A percentile compares a stretch with the other conserved stretches of the same genome.
Conservation (phyloP, 257 asterid genomes). For the Asclepias syriaca region DNA sequence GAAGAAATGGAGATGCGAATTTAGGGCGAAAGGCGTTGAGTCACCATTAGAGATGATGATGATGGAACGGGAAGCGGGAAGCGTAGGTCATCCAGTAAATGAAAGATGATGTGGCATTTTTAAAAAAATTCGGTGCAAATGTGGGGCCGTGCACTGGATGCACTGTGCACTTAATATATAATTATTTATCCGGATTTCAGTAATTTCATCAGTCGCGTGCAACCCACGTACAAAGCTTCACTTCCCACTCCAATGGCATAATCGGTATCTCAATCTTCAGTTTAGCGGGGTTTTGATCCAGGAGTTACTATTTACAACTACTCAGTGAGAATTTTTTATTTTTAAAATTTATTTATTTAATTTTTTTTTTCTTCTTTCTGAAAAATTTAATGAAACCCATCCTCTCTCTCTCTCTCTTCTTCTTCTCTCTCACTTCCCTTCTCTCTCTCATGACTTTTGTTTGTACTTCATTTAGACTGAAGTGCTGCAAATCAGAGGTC, state of each 20-base stretch:
- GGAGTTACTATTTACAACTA: background rate
- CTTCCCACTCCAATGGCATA: background rate
- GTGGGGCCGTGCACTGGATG: background rate
- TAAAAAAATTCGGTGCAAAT: too few species aligned
- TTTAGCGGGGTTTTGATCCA: slow-evolving; percentile 4
- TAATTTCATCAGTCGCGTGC: background rate
- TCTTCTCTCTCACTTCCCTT: background rate
- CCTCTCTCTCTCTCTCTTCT: background rate
- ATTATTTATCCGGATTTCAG: background rate
- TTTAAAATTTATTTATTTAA: background rate
- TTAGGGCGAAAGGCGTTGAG: too few species aligned
- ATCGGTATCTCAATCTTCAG: background rate
- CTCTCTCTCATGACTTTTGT: background rate
- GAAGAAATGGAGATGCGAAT: too few species aligned
- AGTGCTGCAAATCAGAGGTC: slow-evolving; percentile 1
- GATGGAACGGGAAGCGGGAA: too few species aligned
- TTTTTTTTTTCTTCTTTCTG: background rate
- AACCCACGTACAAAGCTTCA: background rate
- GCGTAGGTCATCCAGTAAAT: too few species aligned
- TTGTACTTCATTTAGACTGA: background rate
- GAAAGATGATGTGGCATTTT: too few species aligned
- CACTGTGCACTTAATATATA: background rate
- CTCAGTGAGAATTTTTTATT: background rate
- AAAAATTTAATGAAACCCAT: background rate
- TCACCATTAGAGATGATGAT: too few species aligned